Base-by-base conservation (phyloP, 345 rosid species). In the Camelina hispida region DNA sequence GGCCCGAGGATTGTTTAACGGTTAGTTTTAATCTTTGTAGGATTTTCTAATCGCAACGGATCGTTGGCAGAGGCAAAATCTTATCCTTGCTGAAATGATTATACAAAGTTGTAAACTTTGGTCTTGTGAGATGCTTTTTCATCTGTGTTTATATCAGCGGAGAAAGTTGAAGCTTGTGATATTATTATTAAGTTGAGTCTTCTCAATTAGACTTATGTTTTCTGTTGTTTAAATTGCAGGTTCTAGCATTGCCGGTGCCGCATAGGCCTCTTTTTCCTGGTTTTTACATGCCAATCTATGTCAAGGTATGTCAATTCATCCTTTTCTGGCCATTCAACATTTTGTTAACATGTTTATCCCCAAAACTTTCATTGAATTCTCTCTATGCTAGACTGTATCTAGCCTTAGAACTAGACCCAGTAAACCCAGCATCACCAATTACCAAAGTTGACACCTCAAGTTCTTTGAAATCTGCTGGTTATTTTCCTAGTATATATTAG, bases 201-300 rank as follows among this genome's bases (percentile, higher is more conserved):
- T n/a, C n/a, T n/a, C n/a, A n/a, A n/a, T 11, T 40, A 30, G 68
- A 34, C 12, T 63, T 70, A 25, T 6, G 53, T 44, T 66, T 72
- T 71, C 28, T 1, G 54, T 60, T 44, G 11, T 71, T 71, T 70
- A 35, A 12, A 84, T 76, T 56, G 77, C 93, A 95, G 99, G 99
- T 95, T 47, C 75, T 95, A 81, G 97, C 99, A 10, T 80, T 95
- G 74, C 97, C 98, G 2, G 82, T 95, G 84, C 87, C 89, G 3
- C 98, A 92, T 76, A 85, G 96, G 79, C 99, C 99, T 62, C 86
- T 95, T 35, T 92, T 95, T 68, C 99, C 97, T 28, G 99, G 99
- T 23, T 96, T 96, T 75, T 96, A 90, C 90, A 89, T 96, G 97
- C 99, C 97, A 28, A 89, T 96, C 75, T 89, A 81, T 79, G 97